phyloP scores from a whole-genome alignment of 2,329 filamentous ascomycete species.

The Beauveria brongniartii region DNA sequence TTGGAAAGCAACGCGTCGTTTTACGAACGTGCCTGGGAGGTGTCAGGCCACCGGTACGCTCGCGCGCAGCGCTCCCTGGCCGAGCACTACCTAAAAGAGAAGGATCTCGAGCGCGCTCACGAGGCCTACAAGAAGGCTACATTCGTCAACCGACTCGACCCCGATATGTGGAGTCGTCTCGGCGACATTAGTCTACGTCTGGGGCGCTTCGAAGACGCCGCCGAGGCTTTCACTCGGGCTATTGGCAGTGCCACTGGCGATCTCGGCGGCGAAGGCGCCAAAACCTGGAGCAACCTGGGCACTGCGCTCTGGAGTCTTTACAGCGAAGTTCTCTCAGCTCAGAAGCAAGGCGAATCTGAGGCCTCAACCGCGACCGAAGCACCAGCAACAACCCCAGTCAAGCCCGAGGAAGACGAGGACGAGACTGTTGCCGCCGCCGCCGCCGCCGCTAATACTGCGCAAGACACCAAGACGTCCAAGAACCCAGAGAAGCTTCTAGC shows the following conservation, averaged over 20 bases:
- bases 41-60: slow-evolving; percentile 73
- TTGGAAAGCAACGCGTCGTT: slow-evolving; percentile 65
- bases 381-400: background rate
- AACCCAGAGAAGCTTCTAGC: slow-evolving; percentile 56
- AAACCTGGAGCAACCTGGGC: slow-evolving; percentile 92
- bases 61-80: slow-evolving; percentile 83
- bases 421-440: slow-evolving; percentile 13
- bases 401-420: slow-evolving; percentile 15
- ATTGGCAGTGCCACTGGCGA: slow-evolving; percentile 54
- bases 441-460: slow-evolving; percentile 23
- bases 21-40: slow-evolving; percentile 82
- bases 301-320: slow-evolving; percentile 69
- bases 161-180: slow-evolving; percentile 79
- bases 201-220: slow-evolving; percentile 66
- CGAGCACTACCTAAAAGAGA: slow-evolving; percentile 61
- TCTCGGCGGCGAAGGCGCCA: slow-evolving; percentile 78
- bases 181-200: slow-evolving; percentile 82
- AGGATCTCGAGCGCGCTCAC: slow-evolving; percentile 60
- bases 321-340: slow-evolving; percentile 39
- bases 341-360: slow-evolving; percentile 22
- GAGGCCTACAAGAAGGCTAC: slow-evolving; percentile 74
- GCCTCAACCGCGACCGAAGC: background rate
- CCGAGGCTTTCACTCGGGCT: slow-evolving; percentile 73
- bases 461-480: slow-evolving; percentile 14
- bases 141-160: slow-evolving; percentile 69